Evolutionary conservation across 192 early-diverging fungal species (phyloP), one percentile per base, ranked within the genome.

Genomic region (Dissophora ornata): DNA sequence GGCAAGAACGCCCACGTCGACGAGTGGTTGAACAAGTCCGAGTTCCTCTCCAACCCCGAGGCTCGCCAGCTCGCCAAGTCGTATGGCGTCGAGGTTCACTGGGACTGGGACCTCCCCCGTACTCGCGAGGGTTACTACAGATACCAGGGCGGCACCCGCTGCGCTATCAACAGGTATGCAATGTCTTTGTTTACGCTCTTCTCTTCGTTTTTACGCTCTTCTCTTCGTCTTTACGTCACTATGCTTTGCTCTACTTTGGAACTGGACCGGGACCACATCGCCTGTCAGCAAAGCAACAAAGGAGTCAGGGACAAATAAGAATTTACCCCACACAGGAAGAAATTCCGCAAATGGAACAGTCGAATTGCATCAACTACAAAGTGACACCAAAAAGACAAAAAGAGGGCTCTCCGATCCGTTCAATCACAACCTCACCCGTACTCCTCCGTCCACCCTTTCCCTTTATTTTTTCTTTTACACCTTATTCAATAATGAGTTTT

Each of bases 91-190:
- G 88, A 91, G 65, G 79, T 90, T 26, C 87, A 65, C 82, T 98
- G 91, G 91, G 83, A 91, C 89, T 97, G 96, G 96, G 91, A 97
- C 57, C 79, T 86, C 7, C 93, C 94, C 48, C 90, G 95, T 61
- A 88, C 91, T 28, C 94, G 95, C 74, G 97, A 98, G 84, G 97
- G 97, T 33, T 96, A 92, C 88, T 97, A 94, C 88, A 92, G 97
- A 74, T 97, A 96, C 89, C 89, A 95, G 79, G 97, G 96, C 71
- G 96, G 96, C 56, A 97, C 96, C 11, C 86, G 92, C 25, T 92
- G 91, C 32, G 95, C 94, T 84, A 90, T 93, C 62, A 89, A 90
- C 82, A 77, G 64, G 64, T 77, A 61, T 52, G 3, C 1, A 22
- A 8, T 10, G 3, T 19, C 18, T 21, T 8, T 18, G 18, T 26